Evolutionary conservation across 179 eudicot species (phyloP).

Genomic region (Beta lomatogona): DNA sequence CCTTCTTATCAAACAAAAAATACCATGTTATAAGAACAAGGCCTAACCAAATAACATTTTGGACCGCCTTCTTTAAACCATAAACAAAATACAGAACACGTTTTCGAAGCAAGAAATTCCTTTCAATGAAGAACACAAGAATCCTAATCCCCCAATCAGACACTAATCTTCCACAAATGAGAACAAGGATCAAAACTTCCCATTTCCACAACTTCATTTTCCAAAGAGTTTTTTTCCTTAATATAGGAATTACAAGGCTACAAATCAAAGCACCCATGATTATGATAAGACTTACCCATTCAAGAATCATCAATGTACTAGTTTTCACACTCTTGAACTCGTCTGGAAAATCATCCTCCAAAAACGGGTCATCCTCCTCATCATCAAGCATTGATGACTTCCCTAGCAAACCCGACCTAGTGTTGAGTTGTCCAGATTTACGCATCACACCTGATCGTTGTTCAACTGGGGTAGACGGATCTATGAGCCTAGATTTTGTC

Average conservation of each 20-base stretch:
- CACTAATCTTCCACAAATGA: conserved; percentile 90
- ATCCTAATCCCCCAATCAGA: conserved; percentile 74
- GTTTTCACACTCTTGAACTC: conserved; percentile 37
- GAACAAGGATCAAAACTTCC: conserved; percentile 71
- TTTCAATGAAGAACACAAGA: conserved; percentile 62
- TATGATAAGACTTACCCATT: conserved; percentile 57
- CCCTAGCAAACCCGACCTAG: conserved; percentile 40
- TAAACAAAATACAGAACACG: conserved; percentile 75
- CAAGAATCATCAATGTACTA: conserved; percentile 36
- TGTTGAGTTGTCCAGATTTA: conserved; percentile 37
- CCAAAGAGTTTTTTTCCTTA: conserved; percentile 39
- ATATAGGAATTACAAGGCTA: conserved; percentile 35
- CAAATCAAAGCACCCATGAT: conserved; percentile 43
- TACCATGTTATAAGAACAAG: conserved; percentile 70
- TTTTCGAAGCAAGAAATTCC: conserved; percentile 64
- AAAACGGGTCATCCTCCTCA: conserved; percentile 67
- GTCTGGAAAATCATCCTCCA: conserved; percentile 76
- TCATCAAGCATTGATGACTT: conserved; percentile 43
- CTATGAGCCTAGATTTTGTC: conserved; percentile 69
- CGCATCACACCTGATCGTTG: conserved; percentile 30
- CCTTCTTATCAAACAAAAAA: conserved; percentile 53
- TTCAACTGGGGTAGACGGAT: conserved; percentile 41
- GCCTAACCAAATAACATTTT: conserved; percentile 79
- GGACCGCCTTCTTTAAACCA: conserved; percentile 67
- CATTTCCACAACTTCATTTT: conserved; percentile 80